Evolutionary conservation across 2,329 filamentous ascomycete species (phyloP), one percentile per base, ranked within the genome.

Genomic region (Pseudocercospora ulei): DNA sequence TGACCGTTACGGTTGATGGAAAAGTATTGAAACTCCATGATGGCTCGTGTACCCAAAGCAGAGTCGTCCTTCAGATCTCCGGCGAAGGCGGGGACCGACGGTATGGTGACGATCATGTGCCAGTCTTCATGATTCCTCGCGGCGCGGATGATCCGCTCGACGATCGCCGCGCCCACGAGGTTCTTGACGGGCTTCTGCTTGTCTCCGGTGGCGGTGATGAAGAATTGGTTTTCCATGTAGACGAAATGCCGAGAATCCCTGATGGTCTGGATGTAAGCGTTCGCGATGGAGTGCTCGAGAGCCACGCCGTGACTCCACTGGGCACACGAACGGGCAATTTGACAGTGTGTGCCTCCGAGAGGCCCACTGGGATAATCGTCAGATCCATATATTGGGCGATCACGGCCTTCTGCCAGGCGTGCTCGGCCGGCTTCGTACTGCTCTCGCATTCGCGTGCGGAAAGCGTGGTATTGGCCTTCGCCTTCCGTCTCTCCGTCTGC

Each of bases 181-280:
- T 92, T 90, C 53, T 70, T 71, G 29, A 92, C 75, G 0, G 83
- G 81, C 45, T 71, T 70, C 57, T 86, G 82, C 40, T 76, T 65
- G 38, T 81, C 70, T 31, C 68, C 70, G 1, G 82, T 87, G 2
- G 82, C 81, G 0, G 83, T 90, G 62, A 90, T 90, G 68, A 90
- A 90, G 66, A 90, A 90, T 56, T 96, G 88, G 79, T 96, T 44
- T 22, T 44, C 41, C 30, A 44, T 44, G 13, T 44, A 44, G 13
- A 39, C 37, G 55, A 94, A 93, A 12, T 44, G 41, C 34, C 96
- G 83, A 2, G 86, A 94, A 48, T 92, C 80, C 48, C 90, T 81
- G 52, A 98, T 98, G 68, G 92, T 78, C 59, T 92, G 88, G 49
- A 94, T 75, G 56, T 96, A 96, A 2, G 88, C 88, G 47, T 81